Conservation (phyloP, 352 stramenopile species). For the Globisporangium radiosum region DNA sequence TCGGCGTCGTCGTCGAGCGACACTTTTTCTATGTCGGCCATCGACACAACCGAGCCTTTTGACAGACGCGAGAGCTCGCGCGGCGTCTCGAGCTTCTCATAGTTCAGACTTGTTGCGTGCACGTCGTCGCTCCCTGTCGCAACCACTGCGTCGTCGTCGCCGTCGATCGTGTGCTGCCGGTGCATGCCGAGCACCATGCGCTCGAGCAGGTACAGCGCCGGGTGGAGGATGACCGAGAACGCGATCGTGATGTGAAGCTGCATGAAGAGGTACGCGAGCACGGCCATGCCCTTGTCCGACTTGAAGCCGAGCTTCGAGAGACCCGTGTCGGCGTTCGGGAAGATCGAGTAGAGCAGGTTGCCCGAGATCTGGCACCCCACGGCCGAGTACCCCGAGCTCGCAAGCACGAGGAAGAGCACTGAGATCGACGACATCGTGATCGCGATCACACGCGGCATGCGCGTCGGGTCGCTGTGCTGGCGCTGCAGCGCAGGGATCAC, state of each 20-base stretch:
- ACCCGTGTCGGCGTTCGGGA: slow-evolving; percentile 16
- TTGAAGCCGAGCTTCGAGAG: slow-evolving; percentile 22
- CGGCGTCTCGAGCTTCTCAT: slow-evolving; percentile 4
- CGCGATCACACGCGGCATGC: slow-evolving; percentile 23
- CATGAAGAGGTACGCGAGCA: slow-evolving; percentile 18
- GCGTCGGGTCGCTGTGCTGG: slow-evolving; percentile 20
- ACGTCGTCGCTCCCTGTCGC: neutral
- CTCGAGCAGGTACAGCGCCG: slow-evolving; percentile 20
- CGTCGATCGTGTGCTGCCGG: slow-evolving; percentile 3
- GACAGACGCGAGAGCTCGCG: neutral
- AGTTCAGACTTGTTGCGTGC: neutral
- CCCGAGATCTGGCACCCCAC: slow-evolving; percentile 16
- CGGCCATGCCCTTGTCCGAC: slow-evolving; percentile 9
- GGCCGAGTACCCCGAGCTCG: slow-evolving; percentile 8
- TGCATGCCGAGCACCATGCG: slow-evolving; percentile 20
- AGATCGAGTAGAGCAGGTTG: slow-evolving; percentile 50
- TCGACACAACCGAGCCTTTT: slow-evolving; percentile 17
- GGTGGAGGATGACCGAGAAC: slow-evolving; percentile 18
- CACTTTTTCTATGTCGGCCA: slow-evolving; percentile 14
- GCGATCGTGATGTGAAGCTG: slow-evolving; percentile 25
- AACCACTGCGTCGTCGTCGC: slow-evolving; percentile 9
- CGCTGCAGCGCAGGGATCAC: slow-evolving; percentile 21
- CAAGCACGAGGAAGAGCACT: slow-evolving; percentile 16
- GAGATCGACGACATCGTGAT: slow-evolving; percentile 21
- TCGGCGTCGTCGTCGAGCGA: slow-evolving; percentile 10